Conservation (phyloP, 1,284 basidiomycete species). For the Inonotus hispidus region DNA sequence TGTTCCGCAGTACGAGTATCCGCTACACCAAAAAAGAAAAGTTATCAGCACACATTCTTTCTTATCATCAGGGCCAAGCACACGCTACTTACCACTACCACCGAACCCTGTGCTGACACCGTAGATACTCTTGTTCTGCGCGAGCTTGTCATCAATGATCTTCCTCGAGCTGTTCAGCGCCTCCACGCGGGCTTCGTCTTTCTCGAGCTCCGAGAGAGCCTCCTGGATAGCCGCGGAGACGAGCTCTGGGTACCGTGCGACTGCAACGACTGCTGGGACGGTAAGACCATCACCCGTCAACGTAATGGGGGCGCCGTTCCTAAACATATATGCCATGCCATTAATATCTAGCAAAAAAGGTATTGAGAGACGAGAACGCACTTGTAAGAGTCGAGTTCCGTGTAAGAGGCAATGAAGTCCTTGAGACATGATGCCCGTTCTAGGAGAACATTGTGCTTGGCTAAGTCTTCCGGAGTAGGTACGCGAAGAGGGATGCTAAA, state of each 20-base stretch:
- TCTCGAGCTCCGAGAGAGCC: conserved; percentile 18
- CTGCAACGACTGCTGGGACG: conserved; percentile 67
- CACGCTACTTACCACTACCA: conserved; percentile 50
- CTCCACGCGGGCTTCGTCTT: conserved; percentile 31
- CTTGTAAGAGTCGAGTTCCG: conserved; percentile 52
- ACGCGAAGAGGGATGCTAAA: conserved; percentile 15
- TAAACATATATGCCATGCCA: conserved; percentile 23
- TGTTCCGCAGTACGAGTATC: conserved; percentile 70
- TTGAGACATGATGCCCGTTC: conserved; percentile 26
- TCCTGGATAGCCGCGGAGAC: conserved; percentile 50
- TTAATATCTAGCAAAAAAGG: background rate
- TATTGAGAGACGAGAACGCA: conserved; percentile 27
- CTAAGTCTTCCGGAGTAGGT: conserved; percentile 2
- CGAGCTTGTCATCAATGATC: conserved; percentile 63
- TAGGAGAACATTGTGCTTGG: background rate
- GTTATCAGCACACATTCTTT: conserved; percentile 23
- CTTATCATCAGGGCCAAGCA: background rate
- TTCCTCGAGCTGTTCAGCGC: conserved; percentile 54
- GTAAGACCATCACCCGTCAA: conserved; percentile 69
- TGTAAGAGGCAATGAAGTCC: conserved; percentile 44
- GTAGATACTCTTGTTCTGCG: conserved; percentile 66
- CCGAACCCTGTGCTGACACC: conserved; percentile 83
- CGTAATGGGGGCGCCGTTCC: conserved; percentile 53
- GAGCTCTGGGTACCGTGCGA: conserved; percentile 55
- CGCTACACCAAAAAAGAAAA: conserved; percentile 31